Conservation (phyloP, 371 early-diverging fungal genomes). For the Mucor indicus region DNA sequence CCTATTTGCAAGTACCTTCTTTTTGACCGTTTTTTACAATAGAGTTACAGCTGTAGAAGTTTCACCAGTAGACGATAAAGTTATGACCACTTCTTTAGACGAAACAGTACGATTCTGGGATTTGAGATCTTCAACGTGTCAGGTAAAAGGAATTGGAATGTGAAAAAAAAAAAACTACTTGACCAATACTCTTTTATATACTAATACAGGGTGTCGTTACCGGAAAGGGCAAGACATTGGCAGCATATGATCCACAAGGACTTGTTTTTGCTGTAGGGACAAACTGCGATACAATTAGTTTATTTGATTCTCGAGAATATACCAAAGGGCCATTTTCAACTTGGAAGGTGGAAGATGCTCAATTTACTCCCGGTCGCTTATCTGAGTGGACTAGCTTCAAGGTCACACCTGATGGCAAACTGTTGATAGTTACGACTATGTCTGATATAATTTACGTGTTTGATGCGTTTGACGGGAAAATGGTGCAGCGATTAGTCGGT, state of each 20-base stretch:
- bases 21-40: not conserved
- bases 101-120: conserved; percentile 82
- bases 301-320: conserved; percentile 73
- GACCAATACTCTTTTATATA: too few species aligned
- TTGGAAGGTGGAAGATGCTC: conserved; percentile 41
- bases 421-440: conserved; percentile 69
- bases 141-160: conserved; percentile 35
- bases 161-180: not conserved
- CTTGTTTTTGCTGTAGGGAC: conserved; percentile 73
- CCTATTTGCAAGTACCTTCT: not conserved
- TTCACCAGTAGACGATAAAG: conserved; percentile 75
- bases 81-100: conserved; percentile 72
- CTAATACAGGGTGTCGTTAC: conserved; percentile 41
- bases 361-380: conserved; percentile 16
- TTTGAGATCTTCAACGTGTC: conserved; percentile 59
- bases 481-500: conserved; percentile 54
- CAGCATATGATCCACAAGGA: conserved; percentile 82
- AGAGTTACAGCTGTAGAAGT: conserved; percentile 76
- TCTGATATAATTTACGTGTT: conserved; percentile 64
- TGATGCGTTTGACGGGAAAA: conserved; percentile 63
- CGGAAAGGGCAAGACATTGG: conserved; percentile 51
- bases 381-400: conserved; percentile 63
- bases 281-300: conserved; percentile 35
- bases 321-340: conserved; percentile 29
- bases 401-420: conserved; percentile 74